Conservation (phyloP, 2,329 filamentous ascomycete genomes). For the Ophiognomonia clavigignenti-juglandacearum region DNA sequence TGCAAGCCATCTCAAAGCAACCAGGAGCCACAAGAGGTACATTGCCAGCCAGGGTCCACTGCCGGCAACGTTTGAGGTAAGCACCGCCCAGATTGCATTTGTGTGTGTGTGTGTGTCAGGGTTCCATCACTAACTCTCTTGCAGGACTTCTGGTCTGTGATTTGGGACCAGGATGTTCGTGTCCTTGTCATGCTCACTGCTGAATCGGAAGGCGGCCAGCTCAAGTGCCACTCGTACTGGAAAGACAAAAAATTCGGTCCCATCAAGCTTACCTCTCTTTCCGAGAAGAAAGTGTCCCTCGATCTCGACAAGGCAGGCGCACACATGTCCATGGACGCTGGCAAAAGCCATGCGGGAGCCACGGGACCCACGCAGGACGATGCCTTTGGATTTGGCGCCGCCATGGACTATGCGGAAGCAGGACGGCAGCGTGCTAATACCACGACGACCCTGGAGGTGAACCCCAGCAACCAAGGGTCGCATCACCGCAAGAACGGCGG, state of each 20-base stretch:
- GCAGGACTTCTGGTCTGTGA: conserved; percentile 94
- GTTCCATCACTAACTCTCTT: conserved; percentile 23
- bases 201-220: conserved; percentile 84
- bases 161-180: conserved; percentile 95
- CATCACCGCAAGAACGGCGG: conserved; percentile 23
- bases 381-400: conserved; percentile 16
- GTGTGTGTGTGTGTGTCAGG: not conserved
- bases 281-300: conserved; percentile 77
- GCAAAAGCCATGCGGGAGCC: conserved; percentile 24
- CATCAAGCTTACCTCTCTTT: conserved; percentile 69
- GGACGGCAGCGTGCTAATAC: conserved; percentile 51
- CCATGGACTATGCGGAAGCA: conserved; percentile 27
- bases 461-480: conserved; percentile 22
- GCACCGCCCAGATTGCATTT: conserved; percentile 29
- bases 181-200: conserved; percentile 97
- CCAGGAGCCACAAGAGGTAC: conserved; percentile 82
- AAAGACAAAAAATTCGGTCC: conserved; percentile 70
- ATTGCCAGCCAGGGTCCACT: conserved; percentile 94
- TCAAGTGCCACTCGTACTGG: conserved; percentile 97
- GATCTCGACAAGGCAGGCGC: conserved; percentile 56
- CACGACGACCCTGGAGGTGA: conserved; percentile 38
- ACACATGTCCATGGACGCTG: conserved; percentile 25
- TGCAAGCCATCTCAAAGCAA: conserved; percentile 77
- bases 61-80: conserved; percentile 83
- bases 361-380: conserved; percentile 17